These are phyloP conservation scores for Catharanthus roseus DNA, from an alignment of 257 asterid genomes.

Conservation along the genomic window DNA sequence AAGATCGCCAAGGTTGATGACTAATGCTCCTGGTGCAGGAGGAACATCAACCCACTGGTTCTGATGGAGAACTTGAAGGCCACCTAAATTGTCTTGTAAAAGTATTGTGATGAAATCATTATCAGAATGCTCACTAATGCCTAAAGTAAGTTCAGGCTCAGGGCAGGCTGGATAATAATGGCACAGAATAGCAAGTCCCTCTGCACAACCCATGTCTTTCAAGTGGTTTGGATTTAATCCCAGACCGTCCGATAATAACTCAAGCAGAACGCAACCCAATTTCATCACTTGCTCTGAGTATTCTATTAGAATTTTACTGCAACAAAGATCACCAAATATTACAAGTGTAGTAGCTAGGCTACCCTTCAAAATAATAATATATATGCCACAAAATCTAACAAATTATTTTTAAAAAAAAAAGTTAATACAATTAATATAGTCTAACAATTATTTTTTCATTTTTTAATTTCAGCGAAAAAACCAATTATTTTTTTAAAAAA, in stretches of 20 bases:
- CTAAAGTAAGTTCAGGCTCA: not conserved
- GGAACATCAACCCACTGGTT: slow-evolving; percentile 13
- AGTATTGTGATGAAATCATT: slow-evolving; percentile 1
- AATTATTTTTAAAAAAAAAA: too few species aligned
- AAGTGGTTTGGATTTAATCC: not conserved
- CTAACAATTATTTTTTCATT: too few species aligned
- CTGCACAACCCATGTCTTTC: slow-evolving; percentile 6
- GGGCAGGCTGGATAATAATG: slow-evolving; percentile 6
- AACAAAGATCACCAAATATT: not conserved
- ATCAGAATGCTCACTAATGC: slow-evolving; percentile 1
- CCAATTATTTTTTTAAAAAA: too few species aligned
- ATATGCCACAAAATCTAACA: too few species aligned
- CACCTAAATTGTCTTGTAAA: slow-evolving; percentile 3
- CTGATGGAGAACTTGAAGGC: slow-evolving; percentile 11
- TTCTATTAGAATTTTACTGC: slow-evolving; percentile 1
- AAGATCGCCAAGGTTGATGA: slow-evolving; percentile 12
- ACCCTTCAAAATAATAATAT: too few species aligned
- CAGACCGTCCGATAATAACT: slow-evolving; percentile 1
- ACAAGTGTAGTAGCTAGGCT: too few species aligned
- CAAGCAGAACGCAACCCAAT: not conserved
- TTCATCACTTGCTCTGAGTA: slow-evolving; percentile 5
- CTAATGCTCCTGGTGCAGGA: slow-evolving; percentile 1
- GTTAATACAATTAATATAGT: too few species aligned
- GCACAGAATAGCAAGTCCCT: not conserved
- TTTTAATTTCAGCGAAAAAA: too few species aligned